A percentile compares a stretch with the other conserved stretches of the same genome.
phyloP scores from a whole-genome alignment of 176 grass and related monocot species.

The Aechmea fasciata region DNA sequence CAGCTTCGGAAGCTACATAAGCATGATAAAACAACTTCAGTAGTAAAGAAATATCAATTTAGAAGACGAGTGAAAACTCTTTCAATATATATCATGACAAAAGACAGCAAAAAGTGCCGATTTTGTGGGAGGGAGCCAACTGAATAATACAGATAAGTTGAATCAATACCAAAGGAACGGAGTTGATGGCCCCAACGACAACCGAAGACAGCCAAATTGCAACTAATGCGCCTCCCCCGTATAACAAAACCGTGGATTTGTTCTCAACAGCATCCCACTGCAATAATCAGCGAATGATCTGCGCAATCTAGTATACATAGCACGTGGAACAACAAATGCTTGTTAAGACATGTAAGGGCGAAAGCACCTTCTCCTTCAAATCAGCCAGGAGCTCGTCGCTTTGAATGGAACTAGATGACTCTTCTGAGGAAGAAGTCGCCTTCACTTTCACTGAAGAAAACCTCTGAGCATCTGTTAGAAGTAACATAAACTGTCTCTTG shows the following conservation, averaged over 20 bases:
- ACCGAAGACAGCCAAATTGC: conserved; percentile 54
- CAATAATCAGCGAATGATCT: background rate
- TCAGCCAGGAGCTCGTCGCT: conserved; percentile 28
- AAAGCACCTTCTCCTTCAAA: conserved; percentile 44
- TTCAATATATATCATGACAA: background rate
- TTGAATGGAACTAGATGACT: conserved; percentile 34
- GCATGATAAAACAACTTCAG: conserved; percentile 1
- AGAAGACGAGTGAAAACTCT: too few species aligned
- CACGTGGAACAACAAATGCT: conserved; percentile 1
- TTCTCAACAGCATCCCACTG: conserved; percentile 79
- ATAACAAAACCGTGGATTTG: conserved; percentile 49
- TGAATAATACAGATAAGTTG: background rate
- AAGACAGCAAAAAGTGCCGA: background rate
- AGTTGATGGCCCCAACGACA: conserved; percentile 43
- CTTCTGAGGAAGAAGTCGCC: conserved; percentile 38
- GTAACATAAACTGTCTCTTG: background rate
- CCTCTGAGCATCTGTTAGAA: conserved; percentile 36
- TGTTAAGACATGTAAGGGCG: background rate
- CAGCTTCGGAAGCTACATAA: conserved; percentile 49
- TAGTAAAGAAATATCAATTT: too few species aligned
- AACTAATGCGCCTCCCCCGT: conserved; percentile 46
- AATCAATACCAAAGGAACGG: conserved; percentile 54
- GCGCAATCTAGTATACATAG: background rate
- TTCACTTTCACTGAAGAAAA: conserved; percentile 36
- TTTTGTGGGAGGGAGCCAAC: background rate